A percentile compares a stretch with the other conserved stretches of the same genome.
Evolutionary conservation across 768 basidiomycete species (phyloP).

Genomic region (Suillus americanus): DNA sequence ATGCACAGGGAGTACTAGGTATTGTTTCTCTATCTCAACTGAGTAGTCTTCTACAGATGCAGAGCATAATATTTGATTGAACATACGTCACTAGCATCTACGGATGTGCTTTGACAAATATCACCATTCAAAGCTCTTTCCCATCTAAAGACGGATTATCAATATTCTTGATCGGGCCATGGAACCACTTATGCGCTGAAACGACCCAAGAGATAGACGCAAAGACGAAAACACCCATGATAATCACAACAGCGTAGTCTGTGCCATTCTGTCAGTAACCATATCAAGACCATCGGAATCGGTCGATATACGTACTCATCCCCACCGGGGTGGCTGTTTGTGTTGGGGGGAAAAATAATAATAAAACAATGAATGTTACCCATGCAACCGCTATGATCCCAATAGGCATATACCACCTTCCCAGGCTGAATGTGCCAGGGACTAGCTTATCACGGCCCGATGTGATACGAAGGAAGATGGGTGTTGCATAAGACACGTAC

Average conservation of each 20-base stretch:
- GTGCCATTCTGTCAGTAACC: constrained; percentile 6
- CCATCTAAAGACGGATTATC: constrained; percentile 22
- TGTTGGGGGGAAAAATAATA: constrained; percentile 57
- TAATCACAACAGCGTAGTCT: constrained; percentile 73
- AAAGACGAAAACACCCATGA: constrained; percentile 64
- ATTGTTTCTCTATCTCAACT: not conserved
- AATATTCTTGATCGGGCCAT: constrained; percentile 58
- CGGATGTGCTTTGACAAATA: not conserved
- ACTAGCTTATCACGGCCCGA: constrained; percentile 58
- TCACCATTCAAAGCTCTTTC: constrained; percentile 12
- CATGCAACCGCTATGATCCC: constrained; percentile 63
- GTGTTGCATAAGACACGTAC: constrained; percentile 62
- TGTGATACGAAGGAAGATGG: constrained; percentile 71
- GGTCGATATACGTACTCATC: constrained; percentile 53
- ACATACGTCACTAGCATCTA: not conserved
- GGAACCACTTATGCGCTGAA: constrained; percentile 72
- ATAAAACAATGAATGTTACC: constrained; percentile 60
- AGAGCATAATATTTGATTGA: not conserved
- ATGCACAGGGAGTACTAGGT: not conserved
- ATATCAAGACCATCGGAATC: not conserved
- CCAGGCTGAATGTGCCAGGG: constrained; percentile 62
- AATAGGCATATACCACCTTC: constrained; percentile 58
- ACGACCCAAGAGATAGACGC: constrained; percentile 62
- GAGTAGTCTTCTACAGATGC: too few relatives aligned
- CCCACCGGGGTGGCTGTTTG: constrained; percentile 38